Evolutionary conservation across 202 grass and related monocot genomes (phyloP).

Genomic region (Zoysia matrella): DNA sequence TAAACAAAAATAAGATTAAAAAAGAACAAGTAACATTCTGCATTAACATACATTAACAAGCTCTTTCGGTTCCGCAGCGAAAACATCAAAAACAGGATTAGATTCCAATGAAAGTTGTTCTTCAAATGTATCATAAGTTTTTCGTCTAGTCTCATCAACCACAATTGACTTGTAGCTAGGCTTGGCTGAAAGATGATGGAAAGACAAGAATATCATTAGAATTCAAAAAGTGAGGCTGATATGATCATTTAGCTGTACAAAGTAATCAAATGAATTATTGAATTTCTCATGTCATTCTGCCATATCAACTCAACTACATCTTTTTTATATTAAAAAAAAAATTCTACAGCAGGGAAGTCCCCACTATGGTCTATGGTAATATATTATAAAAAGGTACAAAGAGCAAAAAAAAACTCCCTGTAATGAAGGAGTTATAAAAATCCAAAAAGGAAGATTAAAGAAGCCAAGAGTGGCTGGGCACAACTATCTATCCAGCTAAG

Average conservation of each 20-base stretch:
- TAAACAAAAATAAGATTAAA: constrained; percentile 41
- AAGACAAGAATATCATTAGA: constrained; percentile 31
- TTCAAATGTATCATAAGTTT: constrained; percentile 65
- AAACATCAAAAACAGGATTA: constrained; percentile 63
- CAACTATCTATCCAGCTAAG: no score
- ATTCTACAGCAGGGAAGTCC: no score
- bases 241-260: constrained; percentile 13
- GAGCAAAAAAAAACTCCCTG: no score
- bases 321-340: neutral
- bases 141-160: no score
- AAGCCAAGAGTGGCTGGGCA: no score
- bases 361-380: no score
- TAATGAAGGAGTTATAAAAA: no score
- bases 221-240: constrained; percentile 16
- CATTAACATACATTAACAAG: constrained; percentile 73
- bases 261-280: constrained; percentile 24
- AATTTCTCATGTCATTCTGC: constrained; percentile 8
- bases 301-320: constrained; percentile 24
- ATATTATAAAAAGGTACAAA: no score
- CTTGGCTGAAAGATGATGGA: constrained; percentile 64
- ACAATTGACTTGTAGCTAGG: constrained; percentile 27
- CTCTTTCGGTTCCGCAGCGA: constrained; percentile 61
- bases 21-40: neutral
- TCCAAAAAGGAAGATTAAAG: no score
- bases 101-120: constrained; percentile 57